phyloP scores from a whole-genome alignment of 2,329 filamentous ascomycete species.

The Escovopsis weberi region DNA sequence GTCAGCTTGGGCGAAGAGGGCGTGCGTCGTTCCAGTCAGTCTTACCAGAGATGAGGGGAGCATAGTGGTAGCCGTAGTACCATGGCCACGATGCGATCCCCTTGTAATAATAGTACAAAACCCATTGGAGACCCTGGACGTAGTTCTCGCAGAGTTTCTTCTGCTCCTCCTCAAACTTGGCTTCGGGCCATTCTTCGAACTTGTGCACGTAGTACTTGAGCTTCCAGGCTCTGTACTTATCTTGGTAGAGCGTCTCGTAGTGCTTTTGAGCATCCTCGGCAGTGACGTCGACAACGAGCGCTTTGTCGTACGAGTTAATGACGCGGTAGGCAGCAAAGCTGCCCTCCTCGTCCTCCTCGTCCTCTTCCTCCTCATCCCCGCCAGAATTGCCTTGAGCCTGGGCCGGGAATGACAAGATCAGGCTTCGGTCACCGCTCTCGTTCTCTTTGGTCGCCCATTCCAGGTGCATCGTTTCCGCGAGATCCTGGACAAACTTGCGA shows the following conservation, averaged over 20 bases:
- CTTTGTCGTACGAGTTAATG: constrained; percentile 81
- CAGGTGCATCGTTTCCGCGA: constrained; percentile 50
- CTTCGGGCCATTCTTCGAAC: constrained; percentile 71
- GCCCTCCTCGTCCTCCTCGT: constrained; percentile 52
- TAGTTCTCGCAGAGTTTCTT: constrained; percentile 84
- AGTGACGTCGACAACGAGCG: constrained; percentile 67
- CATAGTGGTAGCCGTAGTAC: constrained; percentile 96
- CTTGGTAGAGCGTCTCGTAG: constrained; percentile 73
- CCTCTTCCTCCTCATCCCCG: constrained; percentile 43
- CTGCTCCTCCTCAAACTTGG: constrained; percentile 62
- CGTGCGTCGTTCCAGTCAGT: not conserved
- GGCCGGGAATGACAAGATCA: constrained; percentile 34
- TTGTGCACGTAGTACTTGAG: constrained; percentile 84
- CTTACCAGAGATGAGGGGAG: constrained; percentile 80
- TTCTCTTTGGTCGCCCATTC: constrained; percentile 44
- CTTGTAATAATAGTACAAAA: constrained; percentile 93
- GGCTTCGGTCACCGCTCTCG: constrained; percentile 37
- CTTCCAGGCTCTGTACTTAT: constrained; percentile 88
- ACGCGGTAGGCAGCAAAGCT: constrained; percentile 74
- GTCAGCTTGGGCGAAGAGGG: constrained; percentile 12
- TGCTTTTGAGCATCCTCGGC: constrained; percentile 64
- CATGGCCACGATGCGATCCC: constrained; percentile 97
- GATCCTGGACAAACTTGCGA: constrained; percentile 81
- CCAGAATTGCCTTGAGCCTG: constrained; percentile 36
- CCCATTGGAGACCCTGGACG: constrained; percentile 94